phyloP scores from a whole-genome alignment of 2,329 filamentous ascomycete species.

The Cryoendolithus antarcticus region DNA sequence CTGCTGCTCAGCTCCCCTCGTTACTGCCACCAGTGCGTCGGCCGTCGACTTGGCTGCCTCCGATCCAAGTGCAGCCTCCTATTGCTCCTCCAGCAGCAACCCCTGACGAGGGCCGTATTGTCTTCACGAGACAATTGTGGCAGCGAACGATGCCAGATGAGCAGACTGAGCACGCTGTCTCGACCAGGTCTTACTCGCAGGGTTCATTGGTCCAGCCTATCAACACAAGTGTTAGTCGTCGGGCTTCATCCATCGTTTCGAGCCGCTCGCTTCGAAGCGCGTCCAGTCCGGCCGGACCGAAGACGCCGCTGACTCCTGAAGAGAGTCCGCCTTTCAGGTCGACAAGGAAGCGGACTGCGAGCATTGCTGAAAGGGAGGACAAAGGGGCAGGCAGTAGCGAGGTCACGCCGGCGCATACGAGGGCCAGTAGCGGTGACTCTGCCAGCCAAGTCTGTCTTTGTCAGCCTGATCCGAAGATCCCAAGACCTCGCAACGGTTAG shows the following conservation, averaged over 20 bases:
- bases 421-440: constrained; percentile 27
- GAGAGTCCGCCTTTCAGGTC: constrained; percentile 22
- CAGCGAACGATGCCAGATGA: constrained; percentile 24
- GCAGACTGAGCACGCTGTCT: constrained; percentile 17
- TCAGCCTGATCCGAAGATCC: constrained; percentile 59
- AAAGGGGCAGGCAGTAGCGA: constrained; percentile 14
- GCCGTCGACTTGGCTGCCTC: constrained; percentile 12
- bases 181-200: constrained; percentile 21
- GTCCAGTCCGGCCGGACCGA: constrained; percentile 17
- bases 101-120: constrained; percentile 17
- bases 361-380: constrained; percentile 20
- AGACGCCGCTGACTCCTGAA: constrained; percentile 25
- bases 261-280: constrained; percentile 19
- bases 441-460: constrained; percentile 51
- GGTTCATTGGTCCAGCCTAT: constrained; percentile 3
- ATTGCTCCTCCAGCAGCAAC: constrained; percentile 1
- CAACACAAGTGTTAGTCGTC: constrained; percentile 12
- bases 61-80: constrained; percentile 16
- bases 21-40: constrained; percentile 4
- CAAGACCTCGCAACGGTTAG: constrained; percentile 58
- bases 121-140: constrained; percentile 27
- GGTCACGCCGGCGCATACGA: constrained; percentile 16
- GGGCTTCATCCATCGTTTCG: constrained; percentile 18
- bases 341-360: constrained; percentile 22
- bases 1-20: constrained; percentile 9